Conservation (phyloP, 441 rosid genomes). For the Hura crepitans region DNA sequence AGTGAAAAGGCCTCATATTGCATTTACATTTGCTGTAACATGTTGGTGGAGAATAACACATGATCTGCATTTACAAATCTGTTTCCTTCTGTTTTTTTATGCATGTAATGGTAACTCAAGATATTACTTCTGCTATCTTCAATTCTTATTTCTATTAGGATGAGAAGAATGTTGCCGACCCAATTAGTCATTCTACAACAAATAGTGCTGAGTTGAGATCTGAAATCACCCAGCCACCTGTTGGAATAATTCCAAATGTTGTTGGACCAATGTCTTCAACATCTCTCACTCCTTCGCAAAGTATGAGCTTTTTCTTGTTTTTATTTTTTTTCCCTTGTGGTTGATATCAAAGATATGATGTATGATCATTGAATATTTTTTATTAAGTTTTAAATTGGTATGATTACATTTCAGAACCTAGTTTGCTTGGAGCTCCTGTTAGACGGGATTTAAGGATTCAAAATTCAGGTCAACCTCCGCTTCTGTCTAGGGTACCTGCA, state of each 20-base stretch:
- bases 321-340: background rate
- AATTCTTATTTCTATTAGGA: conserved; percentile 32
- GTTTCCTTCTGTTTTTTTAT: background rate
- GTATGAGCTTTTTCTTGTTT: conserved; percentile 38
- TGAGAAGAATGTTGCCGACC: conserved; percentile 45
- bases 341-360: conserved; percentile 14
- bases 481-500: conserved; percentile 51
- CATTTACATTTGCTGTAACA: background rate
- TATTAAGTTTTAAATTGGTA: conserved; percentile 11
- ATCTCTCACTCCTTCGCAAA: conserved; percentile 45
- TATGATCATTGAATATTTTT: background rate
- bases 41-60: background rate
- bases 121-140: conserved; percentile 14
- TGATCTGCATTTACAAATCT: background rate
- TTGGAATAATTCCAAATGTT: conserved; percentile 38
- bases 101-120: conserved; percentile 6
- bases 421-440: conserved; percentile 70
- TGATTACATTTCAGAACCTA: conserved; percentile 49
- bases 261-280: conserved; percentile 36
- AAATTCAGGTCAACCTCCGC: conserved; percentile 53
- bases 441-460: conserved; percentile 60
- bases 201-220: conserved; percentile 44
- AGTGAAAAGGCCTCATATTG: background rate
- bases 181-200: conserved; percentile 33
- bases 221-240: conserved; percentile 50